Percentiles rank a stretch among this genome's conserved stretches.
Conservation (phyloP, 306 rosid genomes). For the Phaseolus lunatus region DNA sequence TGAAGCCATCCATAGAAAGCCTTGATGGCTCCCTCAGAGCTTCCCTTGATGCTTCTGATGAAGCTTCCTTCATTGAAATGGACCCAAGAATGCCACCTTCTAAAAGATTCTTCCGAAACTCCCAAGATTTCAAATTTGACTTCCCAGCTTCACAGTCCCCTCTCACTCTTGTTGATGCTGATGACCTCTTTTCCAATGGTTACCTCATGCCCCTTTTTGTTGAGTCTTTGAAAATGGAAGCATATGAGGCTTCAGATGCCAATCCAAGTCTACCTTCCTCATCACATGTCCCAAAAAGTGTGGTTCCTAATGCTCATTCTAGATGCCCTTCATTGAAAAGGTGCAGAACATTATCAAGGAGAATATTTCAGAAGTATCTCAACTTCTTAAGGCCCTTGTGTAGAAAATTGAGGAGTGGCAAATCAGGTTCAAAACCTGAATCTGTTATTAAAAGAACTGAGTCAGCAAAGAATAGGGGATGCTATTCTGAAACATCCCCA, state of each 20-base stretch:
- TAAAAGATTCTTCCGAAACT: conserved; percentile 73
- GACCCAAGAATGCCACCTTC: conserved; percentile 95
- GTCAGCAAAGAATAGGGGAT: conserved; percentile 63
- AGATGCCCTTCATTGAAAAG: conserved; percentile 70
- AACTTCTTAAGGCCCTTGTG: conserved; percentile 80
- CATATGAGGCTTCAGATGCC: conserved; percentile 51
- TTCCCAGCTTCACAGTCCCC: conserved; percentile 74
- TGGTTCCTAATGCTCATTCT: conserved; percentile 45
- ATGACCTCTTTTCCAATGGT: conserved; percentile 92
- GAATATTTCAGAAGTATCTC: conserved; percentile 73
- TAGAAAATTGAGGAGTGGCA: conserved; percentile 65
- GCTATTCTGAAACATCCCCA: conserved; percentile 71
- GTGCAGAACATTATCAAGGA: conserved; percentile 73
- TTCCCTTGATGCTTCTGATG: conserved; percentile 79
- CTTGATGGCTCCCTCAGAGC: conserved; percentile 68
- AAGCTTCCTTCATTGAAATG: conserved; percentile 96
- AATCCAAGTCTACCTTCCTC: conserved; percentile 47
- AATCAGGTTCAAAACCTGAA: conserved; percentile 60
- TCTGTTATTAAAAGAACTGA: conserved; percentile 57
- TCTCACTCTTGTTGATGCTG: conserved; percentile 81
- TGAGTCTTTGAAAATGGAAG: conserved; percentile 72
- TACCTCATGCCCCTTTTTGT: conserved; percentile 80
- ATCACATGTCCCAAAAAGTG: conserved; percentile 50
- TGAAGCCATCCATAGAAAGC: conserved; percentile 81
- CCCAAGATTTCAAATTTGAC: conserved; percentile 89